Base-by-base conservation (phyloP, 768 basidiomycete species). In the Tephrocybe sp. region DNA sequence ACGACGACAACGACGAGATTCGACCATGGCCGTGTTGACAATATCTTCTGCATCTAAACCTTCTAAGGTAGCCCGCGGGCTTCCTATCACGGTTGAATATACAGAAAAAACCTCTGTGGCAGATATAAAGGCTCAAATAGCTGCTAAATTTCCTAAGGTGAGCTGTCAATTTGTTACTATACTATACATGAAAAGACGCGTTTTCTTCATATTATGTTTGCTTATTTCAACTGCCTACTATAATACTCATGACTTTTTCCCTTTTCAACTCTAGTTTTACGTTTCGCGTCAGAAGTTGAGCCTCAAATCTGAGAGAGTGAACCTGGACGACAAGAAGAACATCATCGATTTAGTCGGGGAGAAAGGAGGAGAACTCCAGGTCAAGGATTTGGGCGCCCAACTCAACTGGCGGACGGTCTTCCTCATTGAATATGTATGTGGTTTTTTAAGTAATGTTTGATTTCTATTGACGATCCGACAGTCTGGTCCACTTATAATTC, bases 371-470 rank as follows among this genome's bases (percentile, higher is more conserved):
- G 83, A 86, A 51, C 60, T 98, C 30, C 67, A 77, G 30, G 75
- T 94, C 51, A 97, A 97, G 67, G 97, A 98, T 67, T 71, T 98
- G 25, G 97, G 97, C 0, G 79, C 87, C 6, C 97, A 99, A 66
- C 73, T 96, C 37, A 78, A 82, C 60, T 98, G 95, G 90, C 78
- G 76, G 60, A 89, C 87, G 0, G 92, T 98, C 15, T 98, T 92
- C 67, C 64, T 98, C 42, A 72, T 89, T 43, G 97, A 99, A 95
- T 99, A 98, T 61, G 95, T 95, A 70, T 61, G 93, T 26, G 13
- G 9, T 24, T 43, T n/a, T 11, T 9, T 49, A n/a, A n/a, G n/a
- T n/a, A n/a, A n/a, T 1, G 7, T 26, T 32, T n/a, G 47, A 47
- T 30, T 43, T 9, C 9, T 25, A 15, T 16, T 18, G 30, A 28